Evolutionary conservation across 2,329 filamentous ascomycete species (phyloP).

Genomic region (Neocatenulostroma microsporum): DNA sequence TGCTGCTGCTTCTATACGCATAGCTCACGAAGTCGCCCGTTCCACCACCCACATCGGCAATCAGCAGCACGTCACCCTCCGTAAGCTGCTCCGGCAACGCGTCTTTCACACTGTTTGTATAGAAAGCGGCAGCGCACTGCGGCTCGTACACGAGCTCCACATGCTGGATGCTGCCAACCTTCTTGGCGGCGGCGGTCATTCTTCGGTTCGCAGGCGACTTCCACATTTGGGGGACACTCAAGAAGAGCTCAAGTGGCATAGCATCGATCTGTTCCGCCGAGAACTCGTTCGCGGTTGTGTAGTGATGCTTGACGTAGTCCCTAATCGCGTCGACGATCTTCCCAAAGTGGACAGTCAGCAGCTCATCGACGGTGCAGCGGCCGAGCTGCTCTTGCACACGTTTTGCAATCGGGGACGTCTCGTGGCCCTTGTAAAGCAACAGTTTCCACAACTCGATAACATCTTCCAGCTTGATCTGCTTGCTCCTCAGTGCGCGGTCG

Average conservation of each 20-base stretch:
- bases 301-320: conserved; percentile 1
- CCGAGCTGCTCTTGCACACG: conserved; percentile 1
- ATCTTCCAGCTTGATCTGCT: conserved; percentile 2
- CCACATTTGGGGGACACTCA: conserved; percentile 13
- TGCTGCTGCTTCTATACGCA: background rate
- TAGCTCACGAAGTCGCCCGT: conserved; percentile 10
- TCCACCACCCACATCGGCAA: conserved; percentile 10
- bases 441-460: conserved; percentile 9
- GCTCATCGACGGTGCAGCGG: background rate
- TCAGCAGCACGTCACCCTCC: conserved; percentile 4
- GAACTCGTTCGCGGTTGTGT: background rate
- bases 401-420: background rate
- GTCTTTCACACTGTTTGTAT: conserved; percentile 1
- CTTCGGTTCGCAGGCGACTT: conserved; percentile 6
- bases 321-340: background rate
- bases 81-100: background rate
- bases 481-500: background rate
- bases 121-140: conserved; percentile 11
- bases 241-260: conserved; percentile 5
- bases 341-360: conserved; percentile 1
- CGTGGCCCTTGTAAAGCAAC: conserved; percentile 9
- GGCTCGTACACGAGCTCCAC: conserved; percentile 12
- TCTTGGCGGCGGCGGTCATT: conserved; percentile 9
- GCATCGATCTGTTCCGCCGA: conserved; percentile 3
- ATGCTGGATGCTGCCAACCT: conserved; percentile 5